Conservation (phyloP, 2,329 filamentous ascomycete genomes). For the Juglanconis oblonga region DNA sequence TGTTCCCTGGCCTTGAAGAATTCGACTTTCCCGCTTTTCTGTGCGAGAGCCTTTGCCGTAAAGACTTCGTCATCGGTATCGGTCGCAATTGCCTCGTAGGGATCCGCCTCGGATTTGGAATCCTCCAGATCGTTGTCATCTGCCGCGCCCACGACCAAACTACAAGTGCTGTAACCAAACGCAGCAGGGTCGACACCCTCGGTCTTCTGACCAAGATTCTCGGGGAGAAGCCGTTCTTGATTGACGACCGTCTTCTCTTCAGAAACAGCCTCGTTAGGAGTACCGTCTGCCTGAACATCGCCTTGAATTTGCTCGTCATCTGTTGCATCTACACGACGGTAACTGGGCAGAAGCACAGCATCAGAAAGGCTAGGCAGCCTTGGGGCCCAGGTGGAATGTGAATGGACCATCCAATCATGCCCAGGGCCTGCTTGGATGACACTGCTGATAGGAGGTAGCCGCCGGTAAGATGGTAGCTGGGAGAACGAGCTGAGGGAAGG, state of each 20-base stretch:
- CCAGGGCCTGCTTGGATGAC: neutral
- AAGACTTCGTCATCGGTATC: neutral
- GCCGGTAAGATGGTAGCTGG: neutral
- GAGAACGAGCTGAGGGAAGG: neutral
- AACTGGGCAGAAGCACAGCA: slow-evolving; percentile 15
- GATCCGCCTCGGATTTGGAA: no score
- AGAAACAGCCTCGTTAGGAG: neutral
- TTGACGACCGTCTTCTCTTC: neutral
- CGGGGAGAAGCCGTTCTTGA: neutral
- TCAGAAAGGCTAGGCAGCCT: slow-evolving; percentile 20
- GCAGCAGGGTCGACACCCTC: no score
- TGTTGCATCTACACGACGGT: neutral
- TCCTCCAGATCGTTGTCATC: neutral
- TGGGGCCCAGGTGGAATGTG: neutral
- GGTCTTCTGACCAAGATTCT: no score
- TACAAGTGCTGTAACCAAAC: no score
- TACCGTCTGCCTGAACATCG: neutral
- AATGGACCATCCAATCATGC: neutral
- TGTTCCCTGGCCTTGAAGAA: slow-evolving; percentile 26
- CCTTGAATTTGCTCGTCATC: neutral
- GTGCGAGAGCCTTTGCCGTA: slow-evolving; percentile 17
- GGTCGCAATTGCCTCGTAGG: neutral
- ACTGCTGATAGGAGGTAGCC: neutral
- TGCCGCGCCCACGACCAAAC: neutral
- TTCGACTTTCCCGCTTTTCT: slow-evolving; percentile 24